Evolutionary conservation across 78 protist genomes (phyloP).

Genomic region (Polysphondylium violaceum): DNA sequence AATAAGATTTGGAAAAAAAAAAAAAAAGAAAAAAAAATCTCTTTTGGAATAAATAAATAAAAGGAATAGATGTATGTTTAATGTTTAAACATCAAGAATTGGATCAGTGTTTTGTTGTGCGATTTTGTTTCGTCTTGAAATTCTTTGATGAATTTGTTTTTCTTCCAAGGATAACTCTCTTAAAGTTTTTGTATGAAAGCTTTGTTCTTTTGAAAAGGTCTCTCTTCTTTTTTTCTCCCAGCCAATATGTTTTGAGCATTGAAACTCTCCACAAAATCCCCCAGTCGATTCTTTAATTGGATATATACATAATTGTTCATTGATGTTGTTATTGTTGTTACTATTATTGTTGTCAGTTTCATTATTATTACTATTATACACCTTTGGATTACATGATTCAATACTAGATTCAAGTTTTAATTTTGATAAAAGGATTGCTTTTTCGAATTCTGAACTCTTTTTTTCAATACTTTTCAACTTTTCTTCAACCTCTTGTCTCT

Average conservation of each 20-base stretch:
- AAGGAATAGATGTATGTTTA: too few relatives aligned
- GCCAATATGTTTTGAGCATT: constrained; percentile 51
- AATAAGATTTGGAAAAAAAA: too few relatives aligned
- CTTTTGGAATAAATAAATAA: too few relatives aligned
- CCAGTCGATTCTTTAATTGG: constrained; percentile 56
- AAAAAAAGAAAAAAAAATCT: too few relatives aligned
- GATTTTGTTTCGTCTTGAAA: constrained; percentile 70
- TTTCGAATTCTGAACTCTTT: constrained; percentile 61
- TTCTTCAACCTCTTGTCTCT: constrained; percentile 48
- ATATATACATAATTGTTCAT: constrained; percentile 12
- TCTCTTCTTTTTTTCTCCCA: constrained; percentile 76
- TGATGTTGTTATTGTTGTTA: background rate
- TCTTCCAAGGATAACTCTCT: constrained; percentile 67
- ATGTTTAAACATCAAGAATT: constrained; percentile 5
- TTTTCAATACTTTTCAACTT: constrained; percentile 49
- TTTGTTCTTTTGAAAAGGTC: constrained; percentile 27
- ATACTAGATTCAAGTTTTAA: constrained; percentile 19
- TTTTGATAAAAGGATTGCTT: constrained; percentile 31
- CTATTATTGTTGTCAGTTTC: background rate
- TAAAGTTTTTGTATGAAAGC: constrained; percentile 39
- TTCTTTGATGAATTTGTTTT: constrained; percentile 70
- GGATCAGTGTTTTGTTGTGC: constrained; percentile 16
- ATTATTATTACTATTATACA: constrained; percentile 20
- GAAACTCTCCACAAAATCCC: constrained; percentile 50
- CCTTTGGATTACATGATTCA: background rate